Percentiles rank a stretch among this genome's conserved stretches.
phyloP scores from a whole-genome alignment of 768 basidiomycete genomes.

The Atractiella rhizophila region DNA sequence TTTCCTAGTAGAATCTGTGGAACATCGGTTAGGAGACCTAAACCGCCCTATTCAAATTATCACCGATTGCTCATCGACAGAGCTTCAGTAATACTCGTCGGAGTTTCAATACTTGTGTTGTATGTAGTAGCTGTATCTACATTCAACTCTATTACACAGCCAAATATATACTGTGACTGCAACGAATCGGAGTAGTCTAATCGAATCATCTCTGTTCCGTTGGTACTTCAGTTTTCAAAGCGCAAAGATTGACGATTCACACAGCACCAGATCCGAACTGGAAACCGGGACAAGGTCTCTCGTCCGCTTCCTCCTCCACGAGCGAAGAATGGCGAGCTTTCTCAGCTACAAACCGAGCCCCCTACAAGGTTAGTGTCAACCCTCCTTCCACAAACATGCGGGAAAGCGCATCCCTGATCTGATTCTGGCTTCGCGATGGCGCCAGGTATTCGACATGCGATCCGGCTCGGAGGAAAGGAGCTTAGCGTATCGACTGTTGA shows the following conservation, averaged over 20 bases:
- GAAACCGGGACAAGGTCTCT: slow-evolving; percentile 7
- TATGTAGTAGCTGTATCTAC: too few species aligned
- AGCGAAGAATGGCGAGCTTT: background rate
- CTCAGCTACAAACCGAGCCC: slow-evolving; percentile 2
- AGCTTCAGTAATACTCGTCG: too few species aligned
- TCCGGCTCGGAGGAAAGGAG: background rate
- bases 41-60: too few species aligned
- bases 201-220: too few species aligned
- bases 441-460: background rate
- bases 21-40: too few species aligned
- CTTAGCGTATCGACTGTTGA: slow-evolving; percentile 30
- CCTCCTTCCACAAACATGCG: slow-evolving; percentile 1
- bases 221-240: slow-evolving; percentile 1
- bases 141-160: too few species aligned
- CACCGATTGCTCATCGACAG: too few species aligned
- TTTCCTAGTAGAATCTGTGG: too few species aligned
- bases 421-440: background rate
- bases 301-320: background rate
- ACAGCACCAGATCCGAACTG: slow-evolving; percentile 11
- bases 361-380: slow-evolving; percentile 5
- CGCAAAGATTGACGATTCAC: background rate
- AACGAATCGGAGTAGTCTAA: too few species aligned
- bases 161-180: too few species aligned
- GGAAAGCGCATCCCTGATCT: slow-evolving; percentile 6
- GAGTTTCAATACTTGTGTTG: too few species aligned